These are phyloP conservation scores for Endothia cerciana DNA, from an alignment of 2,329 filamentous ascomycete species.

Conservation along the genomic window DNA sequence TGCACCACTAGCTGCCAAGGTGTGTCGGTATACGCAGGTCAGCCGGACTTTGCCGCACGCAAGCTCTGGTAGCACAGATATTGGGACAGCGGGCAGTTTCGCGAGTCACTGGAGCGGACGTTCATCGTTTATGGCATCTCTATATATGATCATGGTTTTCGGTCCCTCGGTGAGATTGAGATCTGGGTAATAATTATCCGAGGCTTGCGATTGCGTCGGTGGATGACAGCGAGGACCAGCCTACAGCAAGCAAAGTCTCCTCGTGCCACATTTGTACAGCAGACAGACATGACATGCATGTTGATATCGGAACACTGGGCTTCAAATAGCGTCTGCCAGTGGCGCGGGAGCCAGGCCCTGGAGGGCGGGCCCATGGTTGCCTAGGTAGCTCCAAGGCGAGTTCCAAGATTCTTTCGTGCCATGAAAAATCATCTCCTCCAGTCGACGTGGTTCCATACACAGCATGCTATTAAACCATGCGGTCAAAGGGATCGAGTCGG, in stretches of 20 bases:
- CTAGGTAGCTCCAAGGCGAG: too few relatives aligned
- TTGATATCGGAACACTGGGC: neutral
- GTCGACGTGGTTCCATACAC: too few relatives aligned
- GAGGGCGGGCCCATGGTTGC: too few relatives aligned
- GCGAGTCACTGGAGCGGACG: neutral
- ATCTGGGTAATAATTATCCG: neutral
- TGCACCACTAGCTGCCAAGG: neutral
- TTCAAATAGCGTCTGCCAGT: too few relatives aligned
- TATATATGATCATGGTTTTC: neutral
- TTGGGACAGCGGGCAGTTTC: neutral
- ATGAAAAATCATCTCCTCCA: too few relatives aligned
- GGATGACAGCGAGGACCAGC: neutral
- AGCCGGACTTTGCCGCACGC: neutral
- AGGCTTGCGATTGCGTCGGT: neutral
- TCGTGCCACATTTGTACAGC: neutral
- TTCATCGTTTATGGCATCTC: neutral
- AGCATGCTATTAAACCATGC: too few relatives aligned
- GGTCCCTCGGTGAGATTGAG: neutral
- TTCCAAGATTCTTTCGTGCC: too few relatives aligned
- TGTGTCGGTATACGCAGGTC: neutral
- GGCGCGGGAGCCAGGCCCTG: too few relatives aligned
- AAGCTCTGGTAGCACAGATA: neutral
- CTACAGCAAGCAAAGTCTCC: neutral
- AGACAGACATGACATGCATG: neutral
- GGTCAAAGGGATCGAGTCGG: too few relatives aligned